Evolutionary conservation across 345 rosid genomes (phyloP), one percentile per base, ranked within the genome.

Genomic region (Populus deltoides): DNA sequence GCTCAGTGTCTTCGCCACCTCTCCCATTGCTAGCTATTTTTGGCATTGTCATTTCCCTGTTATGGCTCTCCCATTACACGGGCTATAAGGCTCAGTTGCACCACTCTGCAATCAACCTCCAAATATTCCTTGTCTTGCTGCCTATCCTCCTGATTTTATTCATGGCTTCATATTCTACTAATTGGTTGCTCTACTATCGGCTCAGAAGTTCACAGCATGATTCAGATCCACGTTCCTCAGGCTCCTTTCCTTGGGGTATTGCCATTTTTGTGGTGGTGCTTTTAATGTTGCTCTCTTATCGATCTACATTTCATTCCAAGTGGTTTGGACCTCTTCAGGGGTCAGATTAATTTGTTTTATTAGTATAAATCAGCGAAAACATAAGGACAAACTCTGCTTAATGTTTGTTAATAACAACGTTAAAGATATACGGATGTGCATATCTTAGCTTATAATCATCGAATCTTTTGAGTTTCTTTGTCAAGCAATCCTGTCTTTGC

Each of bases 291-390:
- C 68, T 88, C 47, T 88, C 88, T 74, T 86, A 86, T 51, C 91
- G 84, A 74, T 86, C 90, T 77, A 85, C 87, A 1, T 86, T 90
- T 76, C 89, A 87, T 65, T 85, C 89, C 41, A 86, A 78, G 69
- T 90, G 93, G 90, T 84, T 85, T 76, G 87, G 86, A 10, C 80
- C 85, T 43, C 73, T 81, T 7, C 41, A 83, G 77, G 81, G 80
- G 76, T 81, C 78, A 7, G 33, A 62, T 47, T 81, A 62, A 67
- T 12, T 36, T 51, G 36, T 25, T 27, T 66, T 29, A 22, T 22
- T 29, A 11, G 8, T 41, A 25, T 41, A 61, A 59, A 41, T 6
- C 18, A n/a, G 77, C 22, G 25, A 11, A 5, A 57, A 39, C 33
- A 41, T 12, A 15, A 3, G 29, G 22, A 2, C 7, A 10, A 22